These are phyloP conservation scores for Dendrocalamus sinicus DNA, from an alignment of 176 grass and related monocot species.

Conservation along the genomic window DNA sequence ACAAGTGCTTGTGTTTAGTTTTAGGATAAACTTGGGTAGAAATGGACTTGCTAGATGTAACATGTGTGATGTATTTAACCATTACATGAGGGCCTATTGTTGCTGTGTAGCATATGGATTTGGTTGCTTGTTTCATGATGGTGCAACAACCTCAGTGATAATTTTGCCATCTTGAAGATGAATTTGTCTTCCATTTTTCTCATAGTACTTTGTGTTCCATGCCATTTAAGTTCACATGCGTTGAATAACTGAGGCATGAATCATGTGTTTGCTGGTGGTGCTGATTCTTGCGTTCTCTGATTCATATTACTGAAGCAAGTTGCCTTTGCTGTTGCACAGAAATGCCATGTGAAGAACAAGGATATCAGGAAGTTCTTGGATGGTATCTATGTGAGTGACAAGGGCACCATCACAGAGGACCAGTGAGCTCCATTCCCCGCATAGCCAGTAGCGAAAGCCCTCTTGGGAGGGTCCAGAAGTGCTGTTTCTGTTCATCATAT, in stretches of 20 bases:
- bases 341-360: conserved; percentile 96
- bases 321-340: conserved; percentile 28
- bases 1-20: background rate
- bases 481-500: conserved; percentile 22
- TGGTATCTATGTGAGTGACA: conserved; percentile 82
- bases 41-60: background rate
- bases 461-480: background rate
- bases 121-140: no score
- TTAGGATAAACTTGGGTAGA: background rate
- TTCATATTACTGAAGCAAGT: background rate
- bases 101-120: background rate
- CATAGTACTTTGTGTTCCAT: background rate
- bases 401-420: conserved; percentile 60
- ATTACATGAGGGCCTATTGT: background rate
- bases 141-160: background rate
- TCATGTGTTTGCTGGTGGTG: background rate
- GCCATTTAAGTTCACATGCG: no score
- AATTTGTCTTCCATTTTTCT: background rate
- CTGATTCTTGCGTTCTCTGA: background rate
- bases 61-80: background rate
- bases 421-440: conserved; percentile 36
- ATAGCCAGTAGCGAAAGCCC: background rate
- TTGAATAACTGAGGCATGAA: background rate
- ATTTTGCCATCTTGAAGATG: background rate
- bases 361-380: conserved; percentile 91